These are phyloP conservation scores for Boletales sp. DNA, from an alignment of 768 basidiomycete genomes.

Conservation along the genomic window DNA sequence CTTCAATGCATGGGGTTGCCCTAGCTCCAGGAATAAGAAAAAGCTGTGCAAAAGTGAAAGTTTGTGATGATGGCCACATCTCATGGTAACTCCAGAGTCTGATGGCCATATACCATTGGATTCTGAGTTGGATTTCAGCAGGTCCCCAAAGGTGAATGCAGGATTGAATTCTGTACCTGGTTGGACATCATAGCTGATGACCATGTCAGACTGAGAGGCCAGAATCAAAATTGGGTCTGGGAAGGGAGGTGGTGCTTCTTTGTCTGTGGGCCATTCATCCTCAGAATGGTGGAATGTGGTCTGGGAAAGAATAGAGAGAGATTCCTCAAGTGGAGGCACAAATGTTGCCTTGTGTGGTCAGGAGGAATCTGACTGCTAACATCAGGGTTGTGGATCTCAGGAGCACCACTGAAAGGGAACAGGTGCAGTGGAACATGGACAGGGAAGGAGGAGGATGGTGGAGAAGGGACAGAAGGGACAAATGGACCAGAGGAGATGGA, in stretches of 20 bases:
- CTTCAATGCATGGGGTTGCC: constrained; percentile 17
- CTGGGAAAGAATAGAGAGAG: constrained; percentile 89
- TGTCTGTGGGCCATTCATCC: constrained; percentile 49
- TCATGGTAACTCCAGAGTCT: constrained; percentile 23
- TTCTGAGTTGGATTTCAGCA: constrained; percentile 31
- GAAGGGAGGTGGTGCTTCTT: constrained; percentile 45
- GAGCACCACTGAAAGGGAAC: constrained; percentile 19
- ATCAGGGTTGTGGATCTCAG: constrained; percentile 20
- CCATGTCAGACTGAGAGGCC: constrained; percentile 37
- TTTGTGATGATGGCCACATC: constrained; percentile 83
- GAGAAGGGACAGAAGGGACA: constrained; percentile 24
- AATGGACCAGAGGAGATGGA: constrained; percentile 33
- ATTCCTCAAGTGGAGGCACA: constrained; percentile 85
- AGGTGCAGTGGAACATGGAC: constrained; percentile 22
- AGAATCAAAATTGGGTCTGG: constrained; percentile 41
- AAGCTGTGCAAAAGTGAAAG: constrained; percentile 94
- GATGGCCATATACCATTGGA: constrained; percentile 14
- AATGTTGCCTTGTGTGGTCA: constrained; percentile 45
- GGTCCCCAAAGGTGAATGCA: constrained; percentile 65
- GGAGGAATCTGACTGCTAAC: constrained; percentile 13
- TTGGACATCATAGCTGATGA: constrained; percentile 19
- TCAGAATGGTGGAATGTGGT: constrained; percentile 62
- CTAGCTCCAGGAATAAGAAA: constrained; percentile 92
- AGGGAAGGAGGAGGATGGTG: constrained; percentile 27
- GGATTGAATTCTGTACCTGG: constrained; percentile 41